Percentiles rank a stretch among this genome's conserved stretches.
phyloP scores from a whole-genome alignment of 768 basidiomycete species.

The Hortiboletus campestris region DNA sequence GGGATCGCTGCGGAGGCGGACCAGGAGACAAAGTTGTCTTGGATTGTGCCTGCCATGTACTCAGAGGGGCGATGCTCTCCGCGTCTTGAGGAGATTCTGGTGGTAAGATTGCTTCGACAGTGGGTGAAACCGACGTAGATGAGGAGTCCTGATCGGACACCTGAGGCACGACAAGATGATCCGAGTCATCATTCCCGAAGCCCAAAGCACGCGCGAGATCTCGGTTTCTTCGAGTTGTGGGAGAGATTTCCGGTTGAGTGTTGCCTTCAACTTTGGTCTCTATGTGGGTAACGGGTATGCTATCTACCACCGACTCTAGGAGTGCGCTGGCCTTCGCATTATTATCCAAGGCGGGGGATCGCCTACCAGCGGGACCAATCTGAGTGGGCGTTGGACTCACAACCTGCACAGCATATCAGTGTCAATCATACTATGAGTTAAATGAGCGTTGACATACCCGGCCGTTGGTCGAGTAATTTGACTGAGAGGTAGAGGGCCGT shows the following conservation, averaged over 20 bases:
- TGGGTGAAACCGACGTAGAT: slow-evolving; percentile 34
- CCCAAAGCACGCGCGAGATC: slow-evolving; percentile 72
- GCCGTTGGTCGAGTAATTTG: slow-evolving; percentile 63
- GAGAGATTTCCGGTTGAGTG: slow-evolving; percentile 41
- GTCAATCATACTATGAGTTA: background rate
- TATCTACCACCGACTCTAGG: slow-evolving; percentile 59
- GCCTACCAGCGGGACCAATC: slow-evolving; percentile 28
- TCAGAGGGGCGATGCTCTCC: slow-evolving; percentile 10
- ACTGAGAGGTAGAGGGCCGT: slow-evolving; percentile 81
- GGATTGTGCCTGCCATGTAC: background rate
- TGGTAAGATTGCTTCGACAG: slow-evolving; percentile 34
- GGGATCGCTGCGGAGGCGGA: slow-evolving; percentile 26
- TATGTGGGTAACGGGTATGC: slow-evolving; percentile 42
- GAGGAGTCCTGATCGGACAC: slow-evolving; percentile 25
- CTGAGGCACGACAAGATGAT: slow-evolving; percentile 23
- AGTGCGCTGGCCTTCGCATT: slow-evolving; percentile 62
- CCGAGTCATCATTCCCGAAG: slow-evolving; percentile 53
- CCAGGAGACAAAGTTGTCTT: slow-evolving; percentile 17
- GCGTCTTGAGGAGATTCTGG: slow-evolving; percentile 16
- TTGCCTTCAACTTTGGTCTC: slow-evolving; percentile 27
- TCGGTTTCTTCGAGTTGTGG: slow-evolving; percentile 60
- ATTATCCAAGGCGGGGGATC: slow-evolving; percentile 44
- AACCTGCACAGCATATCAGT: slow-evolving; percentile 39
- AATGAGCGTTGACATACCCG: slow-evolving; percentile 34
- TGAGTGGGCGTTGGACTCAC: slow-evolving; percentile 52